Evolutionary conservation across 1,139 yeast species (phyloP).

Genomic region (Ogataea hybrid): DNA sequence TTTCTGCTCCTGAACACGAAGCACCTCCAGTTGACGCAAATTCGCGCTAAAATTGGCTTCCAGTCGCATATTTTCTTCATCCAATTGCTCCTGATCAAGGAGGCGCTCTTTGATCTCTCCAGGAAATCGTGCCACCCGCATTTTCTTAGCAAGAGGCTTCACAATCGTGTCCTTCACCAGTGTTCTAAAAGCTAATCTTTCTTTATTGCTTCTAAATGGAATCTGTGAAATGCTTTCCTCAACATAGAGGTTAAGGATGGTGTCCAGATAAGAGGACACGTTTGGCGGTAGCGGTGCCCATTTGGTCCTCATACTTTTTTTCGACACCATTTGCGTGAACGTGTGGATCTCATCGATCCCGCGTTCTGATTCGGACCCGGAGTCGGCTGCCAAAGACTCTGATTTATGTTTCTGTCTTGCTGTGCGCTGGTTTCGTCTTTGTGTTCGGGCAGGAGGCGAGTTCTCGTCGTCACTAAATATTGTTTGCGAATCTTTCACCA

Average conservation of each 20-base stretch:
- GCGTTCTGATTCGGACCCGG: too few relatives aligned
- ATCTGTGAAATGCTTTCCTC: constrained; percentile 18
- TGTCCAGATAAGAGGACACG: constrained; percentile 17
- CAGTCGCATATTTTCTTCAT: constrained; percentile 23
- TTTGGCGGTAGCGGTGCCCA: constrained; percentile 26
- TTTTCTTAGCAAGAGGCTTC: constrained; percentile 21
- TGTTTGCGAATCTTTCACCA: constrained; percentile 20
- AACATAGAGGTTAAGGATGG: constrained; percentile 18
- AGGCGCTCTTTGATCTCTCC: constrained; percentile 18
- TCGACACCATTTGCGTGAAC: constrained; percentile 13
- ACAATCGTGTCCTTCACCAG: constrained; percentile 20
- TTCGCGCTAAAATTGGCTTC: constrained; percentile 27
- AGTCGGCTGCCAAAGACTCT: neutral
- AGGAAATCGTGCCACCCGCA: constrained; percentile 26
- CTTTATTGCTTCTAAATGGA: constrained; percentile 16
- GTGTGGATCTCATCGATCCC: constrained; percentile 7
- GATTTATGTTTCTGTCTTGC: neutral
- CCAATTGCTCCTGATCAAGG: constrained; percentile 24
- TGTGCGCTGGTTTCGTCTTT: neutral
- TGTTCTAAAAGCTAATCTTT: constrained; percentile 16
- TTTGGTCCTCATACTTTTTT: constrained; percentile 17
- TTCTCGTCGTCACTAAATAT: constrained; percentile 21
- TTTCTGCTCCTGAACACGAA: constrained; percentile 21
- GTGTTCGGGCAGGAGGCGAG: neutral
- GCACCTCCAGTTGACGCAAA: constrained; percentile 24